Base-by-base conservation (phyloP, 176 grass and related monocot species). In the Canna indica region DNA sequence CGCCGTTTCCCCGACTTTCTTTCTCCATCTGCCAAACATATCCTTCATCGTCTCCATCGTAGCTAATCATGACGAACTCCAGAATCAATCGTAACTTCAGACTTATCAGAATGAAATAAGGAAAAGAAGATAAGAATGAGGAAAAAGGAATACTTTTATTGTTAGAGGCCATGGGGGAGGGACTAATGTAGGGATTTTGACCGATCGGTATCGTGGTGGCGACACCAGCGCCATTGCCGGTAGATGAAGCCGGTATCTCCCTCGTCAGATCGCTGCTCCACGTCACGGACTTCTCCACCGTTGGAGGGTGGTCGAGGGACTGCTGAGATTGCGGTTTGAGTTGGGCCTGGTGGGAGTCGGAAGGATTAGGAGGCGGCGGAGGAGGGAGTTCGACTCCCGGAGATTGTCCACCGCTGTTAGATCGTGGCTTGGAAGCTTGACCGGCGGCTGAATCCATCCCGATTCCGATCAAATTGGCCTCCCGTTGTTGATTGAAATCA, bases 41-140 rank as follows among this genome's bases (percentile, higher is more conserved):
- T 71, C 48, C 30, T 34, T 48, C 10, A 71, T 47, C 30, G 69
- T 71, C 26, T 54, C 69, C 46, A 71, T 35, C 30, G 69, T 34
- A 53, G 31, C 69, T 71, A 71, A 15, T 24, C 27, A 54, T n/a
- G 20, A 52, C 20, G 17, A 71, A 52, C 7, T 50, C 45, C 68
- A 22, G 32, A 64, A 64, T 64, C 32, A 64, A 65, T 36, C 17
- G 22, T 13, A 9, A 38, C 10, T 38, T n/a, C 63, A 7, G 24
- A 38, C 15, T 5, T 3, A 33, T 39, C 25, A 1, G 48, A 18
- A 28, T 24, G 24, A 31, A 52, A n/a, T 13, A n/a, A 12, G 11
- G 28, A 52, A 52, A 71, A 8, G 8, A 71, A 4, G 68, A n/a
- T 24, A 16, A 30, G 41, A 45, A 70, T 7, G 35, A 47, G 45